A percentile compares a stretch with the other conserved stretches of the same genome.
These are phyloP conservation scores for Coemansia sp. DNA, from an alignment of 192 early-diverging fungal species.

Conservation along the genomic window DNA sequence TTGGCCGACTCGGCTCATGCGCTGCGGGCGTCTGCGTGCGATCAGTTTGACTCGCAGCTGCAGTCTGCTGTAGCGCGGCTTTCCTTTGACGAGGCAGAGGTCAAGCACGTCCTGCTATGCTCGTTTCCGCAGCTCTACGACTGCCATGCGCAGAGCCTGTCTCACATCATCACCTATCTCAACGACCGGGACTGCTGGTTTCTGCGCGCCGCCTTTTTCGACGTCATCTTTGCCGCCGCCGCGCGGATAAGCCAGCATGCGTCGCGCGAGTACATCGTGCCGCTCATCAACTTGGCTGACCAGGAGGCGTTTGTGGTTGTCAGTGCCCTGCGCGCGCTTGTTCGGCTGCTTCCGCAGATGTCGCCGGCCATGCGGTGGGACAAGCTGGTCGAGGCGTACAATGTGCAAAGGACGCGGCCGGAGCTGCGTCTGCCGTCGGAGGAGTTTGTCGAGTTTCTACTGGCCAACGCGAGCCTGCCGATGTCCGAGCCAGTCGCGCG, in stretches of 20 bases:
- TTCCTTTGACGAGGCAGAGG: conserved; percentile 75
- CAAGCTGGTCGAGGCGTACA: conserved; percentile 43
- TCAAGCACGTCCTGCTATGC: conserved; percentile 80
- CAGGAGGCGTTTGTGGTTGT: conserved; percentile 90
- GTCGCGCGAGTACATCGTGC: conserved; percentile 90
- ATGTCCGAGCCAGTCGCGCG: conserved; percentile 22
- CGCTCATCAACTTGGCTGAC: conserved; percentile 88
- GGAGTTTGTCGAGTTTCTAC: conserved; percentile 36
- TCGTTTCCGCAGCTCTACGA: conserved; percentile 48
- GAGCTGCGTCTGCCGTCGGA: conserved; percentile 23
- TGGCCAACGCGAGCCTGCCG: conserved; percentile 25
- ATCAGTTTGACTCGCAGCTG: conserved; percentile 61
- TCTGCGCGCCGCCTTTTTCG: conserved; percentile 91
- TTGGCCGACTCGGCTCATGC: conserved; percentile 74
- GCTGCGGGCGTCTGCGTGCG: conserved; percentile 56
- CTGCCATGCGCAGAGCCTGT: conserved; percentile 54
- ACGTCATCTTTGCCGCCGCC: conserved; percentile 86
- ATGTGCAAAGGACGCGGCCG: conserved; percentile 4
- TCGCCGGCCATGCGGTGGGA: conserved; percentile 50
- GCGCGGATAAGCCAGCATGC: conserved; percentile 82
- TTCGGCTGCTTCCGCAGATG: conserved; percentile 60
- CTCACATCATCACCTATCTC: conserved; percentile 94
- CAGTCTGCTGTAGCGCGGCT: conserved; percentile 73
- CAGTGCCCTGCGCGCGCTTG: conserved; percentile 79
- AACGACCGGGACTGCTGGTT: conserved; percentile 93